phyloP scores from a whole-genome alignment of 2,329 filamentous ascomycete genomes.

The Mycosphaerelloides madeirae region DNA sequence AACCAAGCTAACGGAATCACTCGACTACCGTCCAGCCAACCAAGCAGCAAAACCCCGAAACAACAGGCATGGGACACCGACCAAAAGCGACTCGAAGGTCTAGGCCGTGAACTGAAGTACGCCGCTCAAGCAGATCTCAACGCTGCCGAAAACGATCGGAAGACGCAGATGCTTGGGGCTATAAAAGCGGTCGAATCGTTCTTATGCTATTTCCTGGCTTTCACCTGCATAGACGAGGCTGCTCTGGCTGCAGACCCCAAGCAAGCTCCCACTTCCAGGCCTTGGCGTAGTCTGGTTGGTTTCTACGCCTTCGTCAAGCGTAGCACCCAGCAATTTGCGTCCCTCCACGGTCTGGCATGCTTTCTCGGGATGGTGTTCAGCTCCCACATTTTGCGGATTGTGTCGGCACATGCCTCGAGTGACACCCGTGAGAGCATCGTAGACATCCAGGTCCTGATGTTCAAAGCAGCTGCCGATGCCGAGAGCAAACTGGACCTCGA shows the following conservation, averaged over 20 bases:
- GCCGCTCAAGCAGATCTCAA: constrained; percentile 35
- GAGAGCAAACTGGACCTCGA: constrained; percentile 32
- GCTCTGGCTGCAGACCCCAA: constrained; percentile 22
- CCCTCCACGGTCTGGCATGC: constrained; percentile 39
- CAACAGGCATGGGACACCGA: constrained; percentile 36
- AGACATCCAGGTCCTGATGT: constrained; percentile 16
- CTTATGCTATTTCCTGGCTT: constrained; percentile 35
- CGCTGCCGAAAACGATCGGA: constrained; percentile 3
- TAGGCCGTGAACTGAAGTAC: constrained; percentile 46
- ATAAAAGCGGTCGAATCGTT: constrained; percentile 44
- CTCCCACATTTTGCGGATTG: constrained; percentile 32
- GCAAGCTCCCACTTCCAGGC: constrained; percentile 16
- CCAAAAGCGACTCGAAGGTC: constrained; percentile 37
- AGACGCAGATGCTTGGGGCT: constrained; percentile 29
- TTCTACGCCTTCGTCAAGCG: constrained; percentile 28
- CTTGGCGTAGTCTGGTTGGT: constrained; percentile 26
- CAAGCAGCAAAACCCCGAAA: constrained; percentile 26
- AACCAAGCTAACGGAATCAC: constrained; percentile 14
- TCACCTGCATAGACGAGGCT: constrained; percentile 30
- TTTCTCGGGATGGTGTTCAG: constrained; percentile 39
- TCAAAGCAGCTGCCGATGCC: constrained; percentile 15
- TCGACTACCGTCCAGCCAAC: constrained; percentile 20
- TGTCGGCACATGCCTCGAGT: constrained; percentile 7
- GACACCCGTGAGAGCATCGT: constrained; percentile 9
- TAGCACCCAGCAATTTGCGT: constrained; percentile 22